phyloP scores from a whole-genome alignment of 257 asterid species.

The Solanum commersonii region DNA sequence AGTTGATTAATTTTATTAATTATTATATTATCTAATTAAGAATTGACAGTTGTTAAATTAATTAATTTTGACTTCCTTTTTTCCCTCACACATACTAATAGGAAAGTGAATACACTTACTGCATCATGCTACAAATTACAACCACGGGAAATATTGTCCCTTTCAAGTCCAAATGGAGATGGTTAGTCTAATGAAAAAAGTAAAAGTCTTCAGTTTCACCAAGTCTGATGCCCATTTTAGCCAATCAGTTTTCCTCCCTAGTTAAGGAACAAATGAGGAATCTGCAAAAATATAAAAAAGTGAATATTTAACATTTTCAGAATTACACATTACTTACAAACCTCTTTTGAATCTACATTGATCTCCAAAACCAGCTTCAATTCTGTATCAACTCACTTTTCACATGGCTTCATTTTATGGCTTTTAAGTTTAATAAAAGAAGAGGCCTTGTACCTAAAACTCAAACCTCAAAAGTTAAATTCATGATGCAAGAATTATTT shows the following conservation, averaged over 20 bases:
- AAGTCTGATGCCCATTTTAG: not conserved
- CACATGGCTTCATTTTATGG: not conserved
- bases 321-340: not conserved
- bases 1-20: too few relatives aligned
- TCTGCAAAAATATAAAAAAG: not conserved
- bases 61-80: too few relatives aligned
- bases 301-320: not conserved
- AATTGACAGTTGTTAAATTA: too few relatives aligned
- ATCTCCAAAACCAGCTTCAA: not conserved
- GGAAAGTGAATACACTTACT: not conserved
- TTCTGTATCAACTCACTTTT: not conserved
- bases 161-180: not conserved
- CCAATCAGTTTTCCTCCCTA: not conserved
- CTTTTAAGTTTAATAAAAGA: not conserved
- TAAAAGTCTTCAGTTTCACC: not conserved
- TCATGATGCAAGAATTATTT: not conserved
- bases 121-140: not conserved
- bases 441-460: not conserved
- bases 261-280: not conserved
- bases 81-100: too few relatives aligned
- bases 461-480: not conserved
- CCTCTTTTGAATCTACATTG: not conserved
- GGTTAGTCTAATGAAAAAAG: not conserved
- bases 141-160: too few relatives aligned
- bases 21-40: too few relatives aligned